Evolutionary conservation across 352 stramenopile species (phyloP).

Genomic region (Globisporangium barbulae): DNA sequence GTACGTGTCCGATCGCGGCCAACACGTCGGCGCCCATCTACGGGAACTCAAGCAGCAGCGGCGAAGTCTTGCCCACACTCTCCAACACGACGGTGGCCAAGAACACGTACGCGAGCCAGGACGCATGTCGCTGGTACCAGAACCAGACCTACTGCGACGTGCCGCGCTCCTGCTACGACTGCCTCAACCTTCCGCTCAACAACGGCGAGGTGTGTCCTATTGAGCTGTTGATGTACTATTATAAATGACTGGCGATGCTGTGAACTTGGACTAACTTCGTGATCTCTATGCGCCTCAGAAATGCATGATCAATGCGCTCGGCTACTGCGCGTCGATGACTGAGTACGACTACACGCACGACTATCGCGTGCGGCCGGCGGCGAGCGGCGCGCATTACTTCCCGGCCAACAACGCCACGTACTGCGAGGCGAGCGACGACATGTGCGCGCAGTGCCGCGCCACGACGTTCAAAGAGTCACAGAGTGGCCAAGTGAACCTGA

Average conservation of each 20-base stretch:
- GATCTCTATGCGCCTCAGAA: slow-evolving; percentile 16
- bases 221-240: neutral
- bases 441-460: slow-evolving; percentile 25
- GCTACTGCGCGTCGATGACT: slow-evolving; percentile 49
- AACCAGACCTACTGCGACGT: slow-evolving; percentile 52
- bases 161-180: slow-evolving; percentile 58
- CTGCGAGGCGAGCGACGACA: slow-evolving; percentile 35
- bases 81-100: slow-evolving; percentile 15
- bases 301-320: slow-evolving; percentile 52
- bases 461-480: slow-evolving; percentile 28
- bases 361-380: slow-evolving; percentile 32
- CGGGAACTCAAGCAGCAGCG: slow-evolving; percentile 18
- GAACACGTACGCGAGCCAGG: slow-evolving; percentile 32
- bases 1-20: slow-evolving; percentile 28
- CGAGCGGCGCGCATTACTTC: slow-evolving; percentile 45
- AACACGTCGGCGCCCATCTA: slow-evolving; percentile 22
- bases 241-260: neutral
- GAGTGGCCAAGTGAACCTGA: slow-evolving; percentile 23
- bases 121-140: slow-evolving; percentile 65
- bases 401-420: slow-evolving; percentile 59
- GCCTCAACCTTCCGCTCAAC: slow-evolving; percentile 40
- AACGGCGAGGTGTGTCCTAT: slow-evolving; percentile 14
- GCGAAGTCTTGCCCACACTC: slow-evolving; percentile 2
- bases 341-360: slow-evolving; percentile 38
- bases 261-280: neutral